phyloP scores from a whole-genome alignment of 2,329 filamentous ascomycete genomes.

The Aspergillus uvarum region DNA sequence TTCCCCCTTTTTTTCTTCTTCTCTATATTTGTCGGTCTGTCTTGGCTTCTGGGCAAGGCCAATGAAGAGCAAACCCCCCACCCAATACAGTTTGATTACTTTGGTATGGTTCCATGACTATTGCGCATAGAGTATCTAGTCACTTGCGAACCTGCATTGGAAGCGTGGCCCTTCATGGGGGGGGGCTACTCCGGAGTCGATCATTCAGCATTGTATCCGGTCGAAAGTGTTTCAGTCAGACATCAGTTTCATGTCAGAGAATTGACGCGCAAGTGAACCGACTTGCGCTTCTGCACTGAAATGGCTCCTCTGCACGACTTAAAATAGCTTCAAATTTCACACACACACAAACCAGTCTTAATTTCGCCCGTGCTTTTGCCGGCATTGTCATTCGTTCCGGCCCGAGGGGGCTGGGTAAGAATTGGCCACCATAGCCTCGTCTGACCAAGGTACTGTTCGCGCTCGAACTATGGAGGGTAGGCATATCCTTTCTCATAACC shows the following conservation, averaged over 20 bases:
- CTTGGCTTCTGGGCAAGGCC: slow-evolving; percentile 11
- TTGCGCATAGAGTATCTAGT: slow-evolving; percentile 16
- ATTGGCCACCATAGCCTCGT: background rate
- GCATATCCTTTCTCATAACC: background rate
- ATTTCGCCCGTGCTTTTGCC: background rate
- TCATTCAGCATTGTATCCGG: background rate
- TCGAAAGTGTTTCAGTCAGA: background rate
- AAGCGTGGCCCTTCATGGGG: background rate
- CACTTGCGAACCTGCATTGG: background rate
- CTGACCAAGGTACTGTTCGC: background rate
- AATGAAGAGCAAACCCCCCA: slow-evolving; percentile 4
- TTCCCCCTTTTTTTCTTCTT: slow-evolving; percentile 3
- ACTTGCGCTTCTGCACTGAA: background rate
- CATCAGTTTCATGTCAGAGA: background rate
- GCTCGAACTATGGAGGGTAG: background rate
- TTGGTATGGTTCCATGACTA: slow-evolving; percentile 15
- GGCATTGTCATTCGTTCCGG: background rate
- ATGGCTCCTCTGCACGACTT: background rate
- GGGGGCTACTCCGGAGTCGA: background rate
- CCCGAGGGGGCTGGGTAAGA: background rate
- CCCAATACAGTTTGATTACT: slow-evolving; percentile 15
- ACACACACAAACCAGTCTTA: background rate
- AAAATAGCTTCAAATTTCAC: background rate
- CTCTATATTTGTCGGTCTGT: slow-evolving; percentile 14
- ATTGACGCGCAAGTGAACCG: background rate